Evolutionary conservation across 2,329 filamentous ascomycete genomes (phyloP).

Genomic region (Leptographium procerum): DNA sequence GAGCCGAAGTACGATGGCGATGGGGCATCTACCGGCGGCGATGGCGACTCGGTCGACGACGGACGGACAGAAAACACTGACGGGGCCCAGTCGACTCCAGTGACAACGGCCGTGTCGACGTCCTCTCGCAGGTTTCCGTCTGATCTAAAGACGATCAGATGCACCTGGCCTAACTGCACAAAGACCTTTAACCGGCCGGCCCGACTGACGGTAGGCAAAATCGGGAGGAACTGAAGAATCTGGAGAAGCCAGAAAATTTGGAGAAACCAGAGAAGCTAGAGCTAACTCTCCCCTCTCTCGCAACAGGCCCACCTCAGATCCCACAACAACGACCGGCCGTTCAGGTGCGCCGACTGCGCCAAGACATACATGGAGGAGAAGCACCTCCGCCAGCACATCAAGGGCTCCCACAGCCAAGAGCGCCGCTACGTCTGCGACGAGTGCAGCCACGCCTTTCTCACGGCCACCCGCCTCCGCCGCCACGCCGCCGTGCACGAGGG

Average conservation of each 20-base stretch:
- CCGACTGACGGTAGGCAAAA: conserved; percentile 51
- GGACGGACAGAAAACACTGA: neutral
- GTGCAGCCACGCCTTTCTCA: conserved; percentile 75
- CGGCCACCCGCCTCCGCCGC: conserved; percentile 62
- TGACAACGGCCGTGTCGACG: conserved; percentile 8
- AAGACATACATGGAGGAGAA: conserved; percentile 82
- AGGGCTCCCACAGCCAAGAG: conserved; percentile 65
- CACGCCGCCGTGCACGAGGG: conserved; percentile 72
- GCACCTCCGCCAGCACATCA: conserved; percentile 75
- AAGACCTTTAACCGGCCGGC: conserved; percentile 85
- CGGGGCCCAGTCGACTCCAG: conserved; percentile 7
- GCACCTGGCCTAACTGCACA: conserved; percentile 60
- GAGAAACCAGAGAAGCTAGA: neutral
- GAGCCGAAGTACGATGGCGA: neutral
- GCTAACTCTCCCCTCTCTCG: no score
- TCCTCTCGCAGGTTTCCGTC: conserved; percentile 40
- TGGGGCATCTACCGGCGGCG: neutral
- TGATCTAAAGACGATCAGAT: conserved; percentile 65
- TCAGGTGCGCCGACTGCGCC: conserved; percentile 61
- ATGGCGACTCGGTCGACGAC: conserved; percentile 3
- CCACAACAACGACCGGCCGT: conserved; percentile 77
- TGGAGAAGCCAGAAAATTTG: neutral
- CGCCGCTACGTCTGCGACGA: conserved; percentile 61
- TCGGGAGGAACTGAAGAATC: neutral
- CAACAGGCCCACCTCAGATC: conserved; percentile 59